Evolutionary conservation across 352 stramenopile species (phyloP), one percentile per base, ranked within the genome.

Genomic region (Pythium pectinolyticum): DNA sequence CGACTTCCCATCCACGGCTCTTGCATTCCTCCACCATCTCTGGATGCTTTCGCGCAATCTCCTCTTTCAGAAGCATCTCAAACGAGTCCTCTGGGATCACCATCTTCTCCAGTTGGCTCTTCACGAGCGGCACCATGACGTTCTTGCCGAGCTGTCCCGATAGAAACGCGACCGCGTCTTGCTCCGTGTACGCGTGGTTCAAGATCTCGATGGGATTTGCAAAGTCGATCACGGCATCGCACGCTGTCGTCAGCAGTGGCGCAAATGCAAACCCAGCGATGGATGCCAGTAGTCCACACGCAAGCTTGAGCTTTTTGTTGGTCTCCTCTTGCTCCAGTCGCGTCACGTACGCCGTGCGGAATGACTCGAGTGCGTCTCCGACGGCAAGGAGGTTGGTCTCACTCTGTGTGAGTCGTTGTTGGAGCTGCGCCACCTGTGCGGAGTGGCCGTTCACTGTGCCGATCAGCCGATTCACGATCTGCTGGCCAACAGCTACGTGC

Each of bases 201-300:
- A 65, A 67, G 20, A 70, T 57, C 24, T 67, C 52, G 11, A 74
- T 28, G 15, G 67, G 67, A 31, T 70, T 70, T 15, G 67, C 27
- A 5, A 74, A 49, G 35, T 74, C 62, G 22, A 70, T 63, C 17
- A 67, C 48, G 14, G 61, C 58, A 53, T 74, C 62, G 24, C 63
- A 64, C 15, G 63, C 57, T 22, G 70, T 46, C 24, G 70, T 74
- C 22, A 74, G 47, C 10, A 70, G 45, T 1, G 67, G 67, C 15
- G 61, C 61, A 24, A 70, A 48, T 6, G 65, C 61, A 37, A 74
- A 74, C 2, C 67, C 67, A 8, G 59, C 52, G 1, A 70, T 25
- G 0, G 67, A 63, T 20, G 62, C 67, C 22, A 74, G 49, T 1
- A 74, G 37, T 2, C 67, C 45, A 31, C 56, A 67, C 30, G 58